These are phyloP conservation scores for Ophiostoma tasmaniense DNA, from an alignment of 2,329 filamentous ascomycete genomes.

Conservation along the genomic window DNA sequence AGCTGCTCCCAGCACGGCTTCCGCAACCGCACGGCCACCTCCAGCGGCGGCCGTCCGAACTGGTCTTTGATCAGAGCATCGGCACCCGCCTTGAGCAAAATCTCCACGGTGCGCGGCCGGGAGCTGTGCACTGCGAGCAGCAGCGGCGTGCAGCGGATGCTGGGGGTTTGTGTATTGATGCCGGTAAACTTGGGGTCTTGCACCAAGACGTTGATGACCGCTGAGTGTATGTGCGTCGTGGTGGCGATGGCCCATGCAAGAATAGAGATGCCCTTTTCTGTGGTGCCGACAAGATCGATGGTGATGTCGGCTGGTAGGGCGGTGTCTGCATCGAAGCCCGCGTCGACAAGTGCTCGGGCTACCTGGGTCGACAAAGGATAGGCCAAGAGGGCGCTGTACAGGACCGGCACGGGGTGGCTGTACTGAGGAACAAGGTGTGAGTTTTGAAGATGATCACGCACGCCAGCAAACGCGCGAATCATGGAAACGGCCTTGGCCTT, in stretches of 20 bases:
- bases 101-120: not conserved
- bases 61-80: not conserved
- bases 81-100: not conserved
- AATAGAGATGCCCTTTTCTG: not conserved
- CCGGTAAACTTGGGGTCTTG: not conserved
- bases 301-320: not conserved
- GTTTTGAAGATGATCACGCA: not conserved
- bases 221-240: not conserved
- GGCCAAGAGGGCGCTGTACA: not conserved
- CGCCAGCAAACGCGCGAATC: not conserved
- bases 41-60: not conserved
- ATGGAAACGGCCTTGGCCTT: not conserved
- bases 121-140: not conserved
- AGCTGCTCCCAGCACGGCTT: not conserved
- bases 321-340: not conserved
- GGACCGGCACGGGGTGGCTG: not conserved
- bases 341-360: not conserved
- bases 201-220: not conserved
- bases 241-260: not conserved
- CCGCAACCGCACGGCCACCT: not conserved
- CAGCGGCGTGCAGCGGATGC: not conserved
- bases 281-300: not conserved
- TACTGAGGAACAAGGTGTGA: not conserved
- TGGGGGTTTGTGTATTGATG: not conserved
- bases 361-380: not conserved